Percentiles rank a stretch among this genome's conserved stretches.
These are phyloP conservation scores for Aspergillus sp. DNA, from an alignment of 2,329 filamentous ascomycete species.

Conservation along the genomic window DNA sequence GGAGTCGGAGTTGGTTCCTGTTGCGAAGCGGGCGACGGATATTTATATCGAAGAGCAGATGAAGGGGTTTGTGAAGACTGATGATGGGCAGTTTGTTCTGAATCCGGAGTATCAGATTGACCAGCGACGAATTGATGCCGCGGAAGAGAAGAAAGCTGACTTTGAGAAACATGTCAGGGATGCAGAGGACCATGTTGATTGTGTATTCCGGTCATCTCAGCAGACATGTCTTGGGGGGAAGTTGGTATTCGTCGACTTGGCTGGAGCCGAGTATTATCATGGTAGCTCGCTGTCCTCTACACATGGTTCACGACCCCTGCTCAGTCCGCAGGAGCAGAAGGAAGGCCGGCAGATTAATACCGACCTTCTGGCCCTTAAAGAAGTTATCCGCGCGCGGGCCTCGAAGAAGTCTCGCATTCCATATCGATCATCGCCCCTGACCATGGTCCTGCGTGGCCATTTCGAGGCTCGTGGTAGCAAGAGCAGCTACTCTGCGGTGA, in stretches of 20 bases:
- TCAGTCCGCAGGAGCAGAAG: conserved; percentile 40
- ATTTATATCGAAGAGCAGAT: conserved; percentile 41
- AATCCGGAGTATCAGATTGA: conserved; percentile 38
- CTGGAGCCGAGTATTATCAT: conserved; percentile 46
- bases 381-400: conserved; percentile 47
- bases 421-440: conserved; percentile 44
- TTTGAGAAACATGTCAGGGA: conserved; percentile 34
- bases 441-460: conserved; percentile 45
- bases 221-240: conserved; percentile 41
- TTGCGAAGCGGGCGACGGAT: conserved; percentile 45
- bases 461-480: conserved; percentile 22
- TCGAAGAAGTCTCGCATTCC: conserved; percentile 37
- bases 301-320: conserved; percentile 20
- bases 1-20: conserved; percentile 47
- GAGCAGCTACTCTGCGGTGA: conserved; percentile 33
- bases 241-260: conserved; percentile 48
- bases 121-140: conserved; percentile 41
- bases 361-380: conserved; percentile 47
- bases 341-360: conserved; percentile 48
- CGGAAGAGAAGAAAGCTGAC: conserved; percentile 38
- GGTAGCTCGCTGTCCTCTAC: conserved; percentile 19
- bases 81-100: conserved; percentile 33
- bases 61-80: conserved; percentile 26
- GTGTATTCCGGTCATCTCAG: conserved; percentile 21
- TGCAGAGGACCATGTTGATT: conserved; percentile 34